Evolutionary conservation across 306 rosid species (phyloP), one percentile per base, ranked within the genome.

Genomic region (Senna siamea): DNA sequence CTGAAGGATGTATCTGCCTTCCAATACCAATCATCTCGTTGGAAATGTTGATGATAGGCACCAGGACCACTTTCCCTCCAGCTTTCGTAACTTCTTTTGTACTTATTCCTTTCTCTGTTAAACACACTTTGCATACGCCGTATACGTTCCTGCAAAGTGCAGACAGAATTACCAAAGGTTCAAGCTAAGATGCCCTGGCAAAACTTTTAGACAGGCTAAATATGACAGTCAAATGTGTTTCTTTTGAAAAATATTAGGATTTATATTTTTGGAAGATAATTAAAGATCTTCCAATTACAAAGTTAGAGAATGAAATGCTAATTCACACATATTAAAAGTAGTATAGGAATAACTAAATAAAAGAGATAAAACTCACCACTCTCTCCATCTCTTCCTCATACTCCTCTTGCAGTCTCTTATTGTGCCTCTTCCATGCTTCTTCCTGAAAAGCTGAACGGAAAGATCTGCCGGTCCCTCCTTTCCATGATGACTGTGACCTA

Each of bases 21-120:
- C 96, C 92, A 91, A 73, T 93, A 91, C 98, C 98, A 91, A 78
- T 93, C 97, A 32, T 93, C 97, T 74, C 97, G 84, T 82, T 87
- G 96, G 60, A 83, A 89, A 53, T 91, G 86, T 41, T 89, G 97
- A 66, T 85, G 89, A 70, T 83, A 70, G 6, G 82, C 83, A 65
- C 87, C 90, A 10, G 81, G 28, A 62, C 72, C 92, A 79, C 66
- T 88, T 80, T 82, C 98, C 81, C 69, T 84, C 98, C 97, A 93
- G 77, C 85, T 89, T 79, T 93, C 96, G 0, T 85, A 85, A 53
- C 74, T 61, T 77, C 84, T 82, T 78, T 66, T 89, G 74, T 84
- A 51, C 78, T 86, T 93, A 80, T 84, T 85, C 87, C 98, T 93
- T 91, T 91, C 98, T 84, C 97, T 86, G 76, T 91, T 93, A 75